These are phyloP conservation scores for Fusarium equiseti DNA, from an alignment of 2,329 filamentous ascomycete species.

Conservation along the genomic window DNA sequence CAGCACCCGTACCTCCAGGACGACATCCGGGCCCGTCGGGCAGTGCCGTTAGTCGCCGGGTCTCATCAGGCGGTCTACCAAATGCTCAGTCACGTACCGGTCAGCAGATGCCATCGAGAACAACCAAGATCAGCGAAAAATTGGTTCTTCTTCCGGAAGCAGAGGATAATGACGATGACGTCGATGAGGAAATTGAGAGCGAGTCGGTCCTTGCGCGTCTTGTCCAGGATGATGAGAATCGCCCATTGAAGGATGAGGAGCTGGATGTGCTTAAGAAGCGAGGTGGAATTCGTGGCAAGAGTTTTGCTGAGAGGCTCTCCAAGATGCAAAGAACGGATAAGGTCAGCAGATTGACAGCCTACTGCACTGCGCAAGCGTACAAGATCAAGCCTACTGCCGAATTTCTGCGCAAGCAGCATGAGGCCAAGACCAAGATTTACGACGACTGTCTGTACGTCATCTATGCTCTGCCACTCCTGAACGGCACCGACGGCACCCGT, in stretches of 20 bases:
- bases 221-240: slow-evolving; percentile 69
- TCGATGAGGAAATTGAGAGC: slow-evolving; percentile 69
- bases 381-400: slow-evolving; percentile 89
- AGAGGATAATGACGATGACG: slow-evolving; percentile 66
- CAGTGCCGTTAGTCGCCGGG: slow-evolving; percentile 42
- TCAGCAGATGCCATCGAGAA: slow-evolving; percentile 80
- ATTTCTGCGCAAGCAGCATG: slow-evolving; percentile 88
- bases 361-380: slow-evolving; percentile 94
- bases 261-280: slow-evolving; percentile 71
- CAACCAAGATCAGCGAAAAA: slow-evolving; percentile 95
- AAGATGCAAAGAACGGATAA: slow-evolving; percentile 90
- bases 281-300: slow-evolving; percentile 79
- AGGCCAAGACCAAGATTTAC: slow-evolving; percentile 94
- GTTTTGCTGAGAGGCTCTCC: slow-evolving; percentile 91
- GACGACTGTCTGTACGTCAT: slow-evolving; percentile 97
- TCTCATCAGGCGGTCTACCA: slow-evolving; percentile 56
- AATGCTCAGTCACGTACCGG: slow-evolving; percentile 59
- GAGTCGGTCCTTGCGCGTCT: slow-evolving; percentile 53
- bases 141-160: slow-evolving; percentile 94
- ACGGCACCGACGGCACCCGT: slow-evolving; percentile 87
- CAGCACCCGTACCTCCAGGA: slow-evolving; percentile 54
- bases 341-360: slow-evolving; percentile 90
- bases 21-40: slow-evolving; percentile 35
- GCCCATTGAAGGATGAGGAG: slow-evolving; percentile 76
- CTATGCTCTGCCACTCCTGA: slow-evolving; percentile 90